Conservation (phyloP, 495 filamentous ascomycete species). For the Annulohypoxylon stygium region DNA sequence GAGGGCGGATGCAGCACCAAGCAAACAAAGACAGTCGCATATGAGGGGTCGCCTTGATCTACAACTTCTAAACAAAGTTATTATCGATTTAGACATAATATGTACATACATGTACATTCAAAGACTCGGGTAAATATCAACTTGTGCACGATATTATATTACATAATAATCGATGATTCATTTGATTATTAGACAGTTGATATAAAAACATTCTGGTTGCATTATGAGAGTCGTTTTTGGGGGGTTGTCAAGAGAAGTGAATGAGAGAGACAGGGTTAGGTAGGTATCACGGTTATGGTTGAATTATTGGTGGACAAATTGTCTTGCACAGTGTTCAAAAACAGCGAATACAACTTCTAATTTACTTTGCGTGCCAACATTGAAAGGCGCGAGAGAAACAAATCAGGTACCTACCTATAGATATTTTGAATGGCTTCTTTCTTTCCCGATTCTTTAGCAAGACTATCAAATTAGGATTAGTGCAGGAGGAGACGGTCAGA, state of each 20-base stretch:
- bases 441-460: conserved; percentile 1
- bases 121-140: neutral
- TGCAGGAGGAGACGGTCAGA: conserved; percentile 5
- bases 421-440: conserved; percentile 2
- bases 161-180: neutral
- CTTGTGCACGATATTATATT: neutral
- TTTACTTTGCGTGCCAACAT: conserved; percentile 15
- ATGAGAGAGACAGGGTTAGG: conserved; percentile 15
- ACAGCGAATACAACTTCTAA: conserved; percentile 8
- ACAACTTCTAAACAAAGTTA: conserved; percentile 13
- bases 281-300: conserved; percentile 14
- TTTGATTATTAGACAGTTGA: neutral
- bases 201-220: neutral
- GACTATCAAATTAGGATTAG: conserved; percentile 2
- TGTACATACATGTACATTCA: neutral
- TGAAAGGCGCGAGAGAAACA: neutral
- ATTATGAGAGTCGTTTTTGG: neutral
- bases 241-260: too few species aligned
- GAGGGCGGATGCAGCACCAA: neutral
- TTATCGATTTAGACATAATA: neutral
- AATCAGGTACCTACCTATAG: neutral
- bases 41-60: conserved; percentile 6
- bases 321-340: conserved; percentile 10
- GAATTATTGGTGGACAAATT: conserved; percentile 16
- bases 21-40: conserved; percentile 17